phyloP scores from a whole-genome alignment of 2,329 filamentous ascomycete genomes.

The Pseudogymnoascus sp. region DNA sequence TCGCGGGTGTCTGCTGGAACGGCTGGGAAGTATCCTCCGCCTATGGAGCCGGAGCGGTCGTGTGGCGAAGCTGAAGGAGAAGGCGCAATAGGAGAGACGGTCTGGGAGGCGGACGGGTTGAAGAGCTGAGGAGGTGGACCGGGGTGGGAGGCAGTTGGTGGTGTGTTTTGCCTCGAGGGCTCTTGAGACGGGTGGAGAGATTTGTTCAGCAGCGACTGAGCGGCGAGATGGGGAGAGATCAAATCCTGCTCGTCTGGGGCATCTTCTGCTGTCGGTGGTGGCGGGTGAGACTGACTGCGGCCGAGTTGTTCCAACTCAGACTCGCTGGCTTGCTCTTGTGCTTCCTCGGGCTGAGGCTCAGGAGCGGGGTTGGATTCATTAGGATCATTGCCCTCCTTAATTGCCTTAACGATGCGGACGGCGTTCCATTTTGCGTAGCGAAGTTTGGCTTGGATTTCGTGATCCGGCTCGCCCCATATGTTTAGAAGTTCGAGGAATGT shows the following conservation, averaged over 20 bases:
- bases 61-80: conserved; percentile 23
- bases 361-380: conserved; percentile 79
- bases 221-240: conserved; percentile 36
- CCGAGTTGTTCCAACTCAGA: conserved; percentile 52
- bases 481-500: conserved; percentile 85
- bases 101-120: conserved; percentile 26
- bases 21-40: conserved; percentile 51
- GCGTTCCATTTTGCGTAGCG: conserved; percentile 98
- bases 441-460: conserved; percentile 75
- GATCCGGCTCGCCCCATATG: conserved; percentile 71
- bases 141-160: neutral
- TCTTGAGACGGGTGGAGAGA: conserved; percentile 38
- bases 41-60: conserved; percentile 40
- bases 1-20: conserved; percentile 27
- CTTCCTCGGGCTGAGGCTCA: conserved; percentile 40
- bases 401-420: conserved; percentile 77
- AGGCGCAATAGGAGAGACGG: conserved; percentile 46
- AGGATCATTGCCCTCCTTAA: conserved; percentile 85
- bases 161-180: conserved; percentile 20
- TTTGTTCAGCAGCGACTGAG: conserved; percentile 40
- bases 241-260: conserved; percentile 48
- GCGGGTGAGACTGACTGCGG: conserved; percentile 23
- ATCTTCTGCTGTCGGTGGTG: conserved; percentile 48
- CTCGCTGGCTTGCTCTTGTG: conserved; percentile 43
- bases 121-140: neutral